phyloP scores from a whole-genome alignment of 371 early-diverging fungal genomes.

The Encephalitozoon cuniculi region DNA sequence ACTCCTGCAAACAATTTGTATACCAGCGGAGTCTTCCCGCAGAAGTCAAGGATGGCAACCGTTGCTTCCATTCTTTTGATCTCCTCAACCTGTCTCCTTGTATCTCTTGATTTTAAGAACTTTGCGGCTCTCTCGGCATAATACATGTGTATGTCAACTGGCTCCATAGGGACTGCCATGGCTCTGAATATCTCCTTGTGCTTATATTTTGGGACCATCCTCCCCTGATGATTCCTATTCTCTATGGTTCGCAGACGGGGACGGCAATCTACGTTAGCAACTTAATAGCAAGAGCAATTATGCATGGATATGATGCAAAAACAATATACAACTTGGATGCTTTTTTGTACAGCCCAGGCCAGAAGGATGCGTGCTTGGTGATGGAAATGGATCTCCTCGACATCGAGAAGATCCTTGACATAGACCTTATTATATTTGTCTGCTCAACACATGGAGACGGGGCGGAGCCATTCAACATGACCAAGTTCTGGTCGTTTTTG shows the following conservation, averaged over 20 bases:
- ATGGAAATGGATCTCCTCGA: constrained; percentile 30
- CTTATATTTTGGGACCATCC: neutral
- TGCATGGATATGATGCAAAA: constrained; percentile 10
- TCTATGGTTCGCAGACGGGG: constrained; percentile 56
- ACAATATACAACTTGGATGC: constrained; percentile 10
- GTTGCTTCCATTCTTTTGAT: neutral
- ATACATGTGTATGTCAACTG: neutral
- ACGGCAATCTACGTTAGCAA: constrained; percentile 38
- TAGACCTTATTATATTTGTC: constrained; percentile 53
- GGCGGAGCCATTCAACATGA: constrained; percentile 52
- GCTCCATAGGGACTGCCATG: neutral
- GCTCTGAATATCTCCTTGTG: neutral
- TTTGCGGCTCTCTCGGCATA: neutral
- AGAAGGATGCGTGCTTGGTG: neutral
- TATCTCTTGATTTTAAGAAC: neutral
- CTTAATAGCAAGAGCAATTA: constrained; percentile 21
- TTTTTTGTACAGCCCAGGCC: neutral
- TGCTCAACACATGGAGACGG: constrained; percentile 60
- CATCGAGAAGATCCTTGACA: constrained; percentile 9
- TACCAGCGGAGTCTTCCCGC: neutral
- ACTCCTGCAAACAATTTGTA: neutral
- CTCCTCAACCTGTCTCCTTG: neutral
- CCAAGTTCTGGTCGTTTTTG: constrained; percentile 43
- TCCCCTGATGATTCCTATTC: constrained; percentile 40
- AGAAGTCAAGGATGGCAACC: neutral